These are phyloP conservation scores for Moesziomyces parantarcticus DNA, from an alignment of 1,284 basidiomycete species.

Conservation along the genomic window DNA sequence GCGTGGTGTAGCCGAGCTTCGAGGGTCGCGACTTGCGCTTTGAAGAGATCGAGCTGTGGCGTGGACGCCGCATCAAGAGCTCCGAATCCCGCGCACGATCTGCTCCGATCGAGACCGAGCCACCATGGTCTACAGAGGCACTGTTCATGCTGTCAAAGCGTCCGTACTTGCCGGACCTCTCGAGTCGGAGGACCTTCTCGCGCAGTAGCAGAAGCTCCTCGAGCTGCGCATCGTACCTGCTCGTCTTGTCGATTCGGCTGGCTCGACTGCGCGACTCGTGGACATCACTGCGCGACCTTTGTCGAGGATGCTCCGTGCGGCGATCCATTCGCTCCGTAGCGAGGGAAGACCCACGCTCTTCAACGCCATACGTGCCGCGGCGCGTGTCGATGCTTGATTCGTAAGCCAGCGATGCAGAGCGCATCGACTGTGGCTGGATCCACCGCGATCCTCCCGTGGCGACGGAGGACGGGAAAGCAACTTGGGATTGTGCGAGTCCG, in stretches of 20 bases:
- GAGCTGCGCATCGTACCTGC: conserved; percentile 23
- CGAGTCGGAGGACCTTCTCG: conserved; percentile 12
- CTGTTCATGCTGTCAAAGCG: conserved; percentile 6
- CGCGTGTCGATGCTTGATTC: not conserved
- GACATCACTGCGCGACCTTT: conserved; percentile 17
- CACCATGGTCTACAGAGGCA: not conserved
- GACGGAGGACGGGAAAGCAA: conserved; percentile 1
- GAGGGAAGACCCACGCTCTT: not conserved
- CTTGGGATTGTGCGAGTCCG: not conserved
- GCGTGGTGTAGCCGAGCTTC: conserved; percentile 28
- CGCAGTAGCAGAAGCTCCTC: conserved; percentile 25
- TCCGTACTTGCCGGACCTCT: conserved; percentile 1
- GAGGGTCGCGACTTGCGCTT: conserved; percentile 11
- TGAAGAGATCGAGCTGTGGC: conserved; percentile 7
- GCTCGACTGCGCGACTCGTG: conserved; percentile 6
- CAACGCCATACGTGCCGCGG: not conserved
- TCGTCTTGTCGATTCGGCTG: conserved; percentile 6
- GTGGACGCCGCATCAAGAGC: not conserved
- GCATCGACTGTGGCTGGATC: not conserved
- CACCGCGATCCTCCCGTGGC: not conserved
- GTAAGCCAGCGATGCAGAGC: conserved; percentile 6
- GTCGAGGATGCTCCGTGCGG: conserved; percentile 4
- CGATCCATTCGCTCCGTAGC: not conserved
- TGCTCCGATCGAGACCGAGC: not conserved
- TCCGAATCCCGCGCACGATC: not conserved